Base-by-base conservation (phyloP, 2,329 filamentous ascomycete genomes). In the Aspergillus viridinutans region DNA sequence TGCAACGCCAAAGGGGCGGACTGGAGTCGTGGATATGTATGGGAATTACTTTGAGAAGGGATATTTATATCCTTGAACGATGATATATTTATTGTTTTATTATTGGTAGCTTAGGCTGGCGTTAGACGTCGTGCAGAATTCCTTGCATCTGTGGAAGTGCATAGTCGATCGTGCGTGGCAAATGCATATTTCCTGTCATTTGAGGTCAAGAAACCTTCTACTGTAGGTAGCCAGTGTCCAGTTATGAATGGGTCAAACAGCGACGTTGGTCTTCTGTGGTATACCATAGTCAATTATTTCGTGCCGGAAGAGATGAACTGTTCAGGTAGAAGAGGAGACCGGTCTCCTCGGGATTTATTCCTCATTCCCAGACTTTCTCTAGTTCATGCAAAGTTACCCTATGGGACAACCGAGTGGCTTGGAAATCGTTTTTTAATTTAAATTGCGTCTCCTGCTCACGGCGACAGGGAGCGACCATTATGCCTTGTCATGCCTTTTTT, bases 11-110 rank as follows among this genome's bases (percentile, higher is more conserved):
- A 71, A 75, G 53, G 65, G 68, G 10, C 71, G 77, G 53, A 77
- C 67, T 50, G 78, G 78, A 10, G 72, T 75, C 29, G 79, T 82
- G 42, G 78, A 80, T 64, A 79, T 78, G 63, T 83, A 81, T 68
- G 80, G 81, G 3, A 83, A 83, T 66, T 76, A 78, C 55, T 83
- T 80, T 59, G 78, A 82, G 63, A 78, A 77, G 56, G 80, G 79
- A 3, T 82, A 80, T 66, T 64, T 80, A 25, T 82, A 82, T 65
- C 77, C 79, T 54, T 82, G 65, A 38, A 38, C 14, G 4, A 14
- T 38, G 5, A 38, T 17, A n/a, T 32, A 35, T 42, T 51, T 38
- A 35, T 38, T 35, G 32, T 17, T 17, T 38, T 38, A 6, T 38
- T 6, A 17, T 6, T 38, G 32, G 32, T 17, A 38, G 14, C 32